Conservation (phyloP, 768 basidiomycete genomes). For the Lactarius pseudohatsudake region DNA sequence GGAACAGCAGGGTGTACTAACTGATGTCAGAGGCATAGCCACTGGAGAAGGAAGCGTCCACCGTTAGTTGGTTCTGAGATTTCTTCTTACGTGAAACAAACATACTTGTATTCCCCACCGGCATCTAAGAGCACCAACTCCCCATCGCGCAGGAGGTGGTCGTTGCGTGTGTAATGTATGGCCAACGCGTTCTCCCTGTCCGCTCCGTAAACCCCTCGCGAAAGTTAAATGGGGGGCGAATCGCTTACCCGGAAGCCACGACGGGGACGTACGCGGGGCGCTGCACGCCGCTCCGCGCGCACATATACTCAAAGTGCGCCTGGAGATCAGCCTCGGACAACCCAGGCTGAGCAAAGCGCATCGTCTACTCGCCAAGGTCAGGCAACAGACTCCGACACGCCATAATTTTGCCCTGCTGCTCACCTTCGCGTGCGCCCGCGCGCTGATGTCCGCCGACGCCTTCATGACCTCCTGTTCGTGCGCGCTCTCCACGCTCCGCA, state of each 20-base stretch:
- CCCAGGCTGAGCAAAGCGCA: slow-evolving; percentile 67
- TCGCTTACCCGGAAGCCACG: slow-evolving; percentile 82
- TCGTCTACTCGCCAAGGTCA: slow-evolving; percentile 54
- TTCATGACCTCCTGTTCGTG: slow-evolving; percentile 81
- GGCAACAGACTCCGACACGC: background rate
- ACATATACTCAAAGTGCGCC: slow-evolving; percentile 90
- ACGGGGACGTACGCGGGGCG: slow-evolving; percentile 97
- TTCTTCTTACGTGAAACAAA: slow-evolving; percentile 8
- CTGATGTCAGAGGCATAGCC: slow-evolving; percentile 96
- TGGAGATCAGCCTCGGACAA: slow-evolving; percentile 60
- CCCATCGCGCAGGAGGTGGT: slow-evolving; percentile 64
- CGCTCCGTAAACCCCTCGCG: background rate
- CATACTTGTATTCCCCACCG: slow-evolving; percentile 88
- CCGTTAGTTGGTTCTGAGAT: slow-evolving; percentile 13
- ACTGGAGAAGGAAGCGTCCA: slow-evolving; percentile 39
- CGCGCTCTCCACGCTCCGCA: slow-evolving; percentile 78
- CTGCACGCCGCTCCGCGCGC: slow-evolving; percentile 74
- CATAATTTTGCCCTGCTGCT: background rate
- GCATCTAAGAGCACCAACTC: slow-evolving; percentile 89
- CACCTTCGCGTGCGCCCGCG: slow-evolving; percentile 81
- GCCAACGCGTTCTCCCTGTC: slow-evolving; percentile 80
- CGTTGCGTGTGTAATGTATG: slow-evolving; percentile 94
- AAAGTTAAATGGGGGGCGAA: background rate
- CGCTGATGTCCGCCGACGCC: slow-evolving; percentile 84
- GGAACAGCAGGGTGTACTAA: slow-evolving; percentile 37